Conservation (phyloP, 495 filamentous ascomycete species). For the Neurospora cerealis region DNA sequence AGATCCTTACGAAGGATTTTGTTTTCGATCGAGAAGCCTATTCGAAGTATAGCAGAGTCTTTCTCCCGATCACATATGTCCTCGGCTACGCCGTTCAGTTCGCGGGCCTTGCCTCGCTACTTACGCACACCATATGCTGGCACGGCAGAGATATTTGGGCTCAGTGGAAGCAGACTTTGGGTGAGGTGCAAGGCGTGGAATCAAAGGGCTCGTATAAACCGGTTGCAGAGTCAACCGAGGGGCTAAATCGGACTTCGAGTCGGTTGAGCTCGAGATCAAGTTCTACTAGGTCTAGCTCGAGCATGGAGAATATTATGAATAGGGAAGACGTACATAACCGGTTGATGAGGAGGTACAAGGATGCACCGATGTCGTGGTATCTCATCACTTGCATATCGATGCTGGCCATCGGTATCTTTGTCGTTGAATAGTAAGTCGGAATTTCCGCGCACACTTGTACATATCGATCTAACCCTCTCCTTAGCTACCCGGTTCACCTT, state of each 20-base stretch:
- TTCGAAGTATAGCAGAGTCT: constrained; percentile 66
- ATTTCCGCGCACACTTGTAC: background rate
- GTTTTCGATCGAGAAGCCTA: constrained; percentile 62
- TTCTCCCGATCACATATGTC: constrained; percentile 74
- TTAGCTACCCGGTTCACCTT: constrained; percentile 60
- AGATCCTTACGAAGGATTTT: constrained; percentile 62
- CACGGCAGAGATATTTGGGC: constrained; percentile 65
- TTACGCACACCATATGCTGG: constrained; percentile 65
- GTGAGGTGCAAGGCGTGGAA: constrained; percentile 32
- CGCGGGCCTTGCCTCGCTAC: constrained; percentile 60
- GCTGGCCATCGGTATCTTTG: constrained; percentile 65
- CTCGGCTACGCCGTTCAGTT: constrained; percentile 74
- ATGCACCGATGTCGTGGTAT: constrained; percentile 75
- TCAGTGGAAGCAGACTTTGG: constrained; percentile 49
- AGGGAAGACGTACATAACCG: constrained; percentile 71
- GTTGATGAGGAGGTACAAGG: constrained; percentile 62
- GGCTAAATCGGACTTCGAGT: constrained; percentile 1
- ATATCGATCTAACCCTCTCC: constrained; percentile 8
- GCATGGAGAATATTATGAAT: constrained; percentile 47
- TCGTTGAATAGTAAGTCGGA: constrained; percentile 62
- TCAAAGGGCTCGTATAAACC: constrained; percentile 35
- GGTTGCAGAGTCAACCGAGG: constrained; percentile 19
- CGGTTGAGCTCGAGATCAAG: constrained; percentile 1
- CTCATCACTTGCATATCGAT: constrained; percentile 56
- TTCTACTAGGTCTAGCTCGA: constrained; percentile 25